Evolutionary conservation across 1,139 yeast species (phyloP), one percentile per base, ranked within the genome.

Genomic region (Candida freyschussii): DNA sequence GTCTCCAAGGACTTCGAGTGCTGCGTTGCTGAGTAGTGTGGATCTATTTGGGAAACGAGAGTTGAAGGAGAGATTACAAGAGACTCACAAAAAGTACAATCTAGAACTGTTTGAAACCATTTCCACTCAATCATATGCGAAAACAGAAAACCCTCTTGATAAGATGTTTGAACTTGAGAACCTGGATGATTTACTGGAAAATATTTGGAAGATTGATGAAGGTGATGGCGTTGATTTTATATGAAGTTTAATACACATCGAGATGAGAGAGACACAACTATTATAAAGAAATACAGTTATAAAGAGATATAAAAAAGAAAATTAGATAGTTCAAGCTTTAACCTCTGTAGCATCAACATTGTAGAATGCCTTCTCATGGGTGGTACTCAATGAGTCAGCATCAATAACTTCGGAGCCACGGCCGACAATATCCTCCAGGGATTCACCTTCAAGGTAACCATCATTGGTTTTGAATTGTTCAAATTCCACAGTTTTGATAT

Each of bases 341-440:
- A n/a, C n/a, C n/a, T n/a, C n/a, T n/a, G n/a, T n/a, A n/a, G n/a
- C n/a, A n/a, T n/a, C n/a, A n/a, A n/a, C n/a, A n/a, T n/a, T n/a
- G n/a, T n/a, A n/a, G n/a, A n/a, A n/a, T n/a, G n/a, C n/a, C n/a
- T n/a, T n/a, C n/a, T n/a, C n/a, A n/a, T n/a, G n/a, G n/a, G n/a
- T n/a, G n/a, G n/a, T n/a, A n/a, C n/a, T n/a, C n/a, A n/a, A n/a
- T n/a, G n/a, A n/a, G n/a, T 19, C 21, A 9, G 11, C 11, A 19
- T 19, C 21, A 8, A 19, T 19, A 19, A 9, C 21, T 19, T 8
- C 8, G 21, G 21, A 8, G 11, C 21, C 11, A 8, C 8, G 27
- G 8, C 41, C 48, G 13, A 25, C 25, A 9, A 30, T 30, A 10
- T 25, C 25, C 9, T 14, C 33, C 8, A 30, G 17, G 13, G 29